Base-by-base conservation (phyloP, 805 yeast genomes). In the Saccharomyces paradoxus region DNA sequence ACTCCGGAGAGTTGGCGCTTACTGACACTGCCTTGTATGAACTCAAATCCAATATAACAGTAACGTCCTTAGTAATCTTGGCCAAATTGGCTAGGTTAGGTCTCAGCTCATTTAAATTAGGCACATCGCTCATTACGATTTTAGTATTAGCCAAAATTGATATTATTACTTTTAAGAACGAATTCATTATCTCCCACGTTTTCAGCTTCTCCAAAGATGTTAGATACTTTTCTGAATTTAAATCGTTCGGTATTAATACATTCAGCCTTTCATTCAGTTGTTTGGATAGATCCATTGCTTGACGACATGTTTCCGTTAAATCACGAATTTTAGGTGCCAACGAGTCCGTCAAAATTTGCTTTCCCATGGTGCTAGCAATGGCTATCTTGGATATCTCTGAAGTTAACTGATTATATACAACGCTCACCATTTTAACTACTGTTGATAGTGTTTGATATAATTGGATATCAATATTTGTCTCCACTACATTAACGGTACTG, bases 41-140 rank as follows among this genome's bases (percentile, higher is more conserved):
- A 56, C 86, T 81, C 46, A 79, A 76, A 66, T 91, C 97, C 47
- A 91, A 72, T 61, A 88, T 76, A n/a, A 89, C 83, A 0, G 97
- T 90, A 14, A 92, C 86, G 64, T 92, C 98, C 64, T 92, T 92
- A 3, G 97, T 89, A 2, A 91, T 87, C 59, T 89, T 83, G 0
- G 97, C 91, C 55, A 92, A 74, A 41, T 83, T 81, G 0, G 96
- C 88, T 71, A 92, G 79, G 5, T 87, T 81, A 7, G 91, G 84
- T 55, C 96, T 75, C 5, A 86, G 85, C 54, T 88, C 96, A 61
- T 86, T 84, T 51, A 92, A 75, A 14, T 84, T 79, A 0, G 96
- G 91, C 55, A 89, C 76, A 59, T 88, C 97, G 53, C 81, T 79
- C 81, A 92, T 86, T 1, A 95, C 84, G 1, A 80, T 77, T 64